Conservation (phyloP, 2,329 filamentous ascomycete species). For the Pseudocercospora vitis region DNA sequence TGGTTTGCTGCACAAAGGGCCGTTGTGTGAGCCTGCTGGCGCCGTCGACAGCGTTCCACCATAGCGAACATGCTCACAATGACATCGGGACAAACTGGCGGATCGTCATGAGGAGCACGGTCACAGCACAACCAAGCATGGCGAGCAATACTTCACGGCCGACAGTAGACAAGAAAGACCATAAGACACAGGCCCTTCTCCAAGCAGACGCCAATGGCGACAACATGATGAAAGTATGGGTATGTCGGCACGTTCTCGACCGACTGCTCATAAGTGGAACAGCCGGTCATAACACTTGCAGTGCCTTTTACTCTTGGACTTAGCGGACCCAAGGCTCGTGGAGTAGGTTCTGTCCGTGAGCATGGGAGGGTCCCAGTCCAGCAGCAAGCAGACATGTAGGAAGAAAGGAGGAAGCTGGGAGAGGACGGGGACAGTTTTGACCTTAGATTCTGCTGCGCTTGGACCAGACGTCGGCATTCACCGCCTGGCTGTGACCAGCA, state of each 20-base stretch:
- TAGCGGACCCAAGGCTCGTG: too few relatives aligned
- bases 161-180: not conserved
- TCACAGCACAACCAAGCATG: not conserved
- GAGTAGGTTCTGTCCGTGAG: too few relatives aligned
- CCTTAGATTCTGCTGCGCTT: too few relatives aligned
- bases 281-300: too few relatives aligned
- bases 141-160: not conserved
- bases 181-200: conserved; percentile 5
- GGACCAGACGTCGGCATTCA: too few relatives aligned
- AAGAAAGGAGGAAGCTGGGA: too few relatives aligned
- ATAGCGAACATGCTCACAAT: not conserved
- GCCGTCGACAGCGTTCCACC: not conserved
- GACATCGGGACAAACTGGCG: too few relatives aligned
- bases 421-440: too few relatives aligned
- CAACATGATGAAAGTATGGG: conserved; percentile 8
- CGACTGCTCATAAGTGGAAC: not conserved
- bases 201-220: conserved; percentile 9
- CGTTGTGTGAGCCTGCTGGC: not conserved
- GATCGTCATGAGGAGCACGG: not conserved
- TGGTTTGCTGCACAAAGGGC: not conserved
- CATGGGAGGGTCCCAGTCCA: too few relatives aligned
- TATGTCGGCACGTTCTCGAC: not conserved
- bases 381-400: too few relatives aligned
- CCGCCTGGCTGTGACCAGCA: too few relatives aligned
- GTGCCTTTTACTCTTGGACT: too few relatives aligned